Evolutionary conservation across 129 eudicot species (phyloP), one percentile per base, ranked within the genome.

Genomic region (Helichrysum umbraculigerum): DNA sequence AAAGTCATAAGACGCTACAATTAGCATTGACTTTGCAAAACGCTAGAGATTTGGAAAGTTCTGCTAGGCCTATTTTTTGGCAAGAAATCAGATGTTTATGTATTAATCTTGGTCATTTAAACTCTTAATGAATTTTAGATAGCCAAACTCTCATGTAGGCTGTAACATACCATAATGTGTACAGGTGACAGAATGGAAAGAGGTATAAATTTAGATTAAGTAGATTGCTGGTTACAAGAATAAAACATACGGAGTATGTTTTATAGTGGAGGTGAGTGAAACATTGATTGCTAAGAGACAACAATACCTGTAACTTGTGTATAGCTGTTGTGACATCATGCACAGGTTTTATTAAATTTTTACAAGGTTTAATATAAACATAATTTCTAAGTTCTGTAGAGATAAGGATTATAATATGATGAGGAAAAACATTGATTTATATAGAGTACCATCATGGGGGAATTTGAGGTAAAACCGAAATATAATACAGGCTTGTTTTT

Each of bases 201-300:
- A 54, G 60, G 21, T 54, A 19, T 5, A 19, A n/a, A 17, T 8
- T 54, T 54, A 4, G 21, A 16, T 54, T 1, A 54, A n/a, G 1
- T 54, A 54, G 7, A 54, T 54, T 17, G 58, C 2, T 58, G 29
- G 10, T 7, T 14, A 25, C 30, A 22, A 22, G 65, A 22, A 17
- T 15, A 8, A 54, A 54, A 54, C 22, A 25, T 25, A 25, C 28
- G 28, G 28, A 0, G 0, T 39, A 39, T 39, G 44, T 39, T 39
- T 39, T 39, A 8, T 39, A 52, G 62, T 19, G 62, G 62, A 57
- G 28, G 29, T 19, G 62, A 57, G 62, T 57, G 62, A 25, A 68
- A 68, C 50, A 68, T 68, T 68, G 51, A 42, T 68, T 68, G 29
- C 37, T 16, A n/a, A 19, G 62, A 6, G 29, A 57, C 9, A 57